A percentile compares a stretch with the other conserved stretches of the same genome.
Evolutionary conservation across 805 yeast species (phyloP).

Genomic region (Saccharomycopsis schoenii): DNA sequence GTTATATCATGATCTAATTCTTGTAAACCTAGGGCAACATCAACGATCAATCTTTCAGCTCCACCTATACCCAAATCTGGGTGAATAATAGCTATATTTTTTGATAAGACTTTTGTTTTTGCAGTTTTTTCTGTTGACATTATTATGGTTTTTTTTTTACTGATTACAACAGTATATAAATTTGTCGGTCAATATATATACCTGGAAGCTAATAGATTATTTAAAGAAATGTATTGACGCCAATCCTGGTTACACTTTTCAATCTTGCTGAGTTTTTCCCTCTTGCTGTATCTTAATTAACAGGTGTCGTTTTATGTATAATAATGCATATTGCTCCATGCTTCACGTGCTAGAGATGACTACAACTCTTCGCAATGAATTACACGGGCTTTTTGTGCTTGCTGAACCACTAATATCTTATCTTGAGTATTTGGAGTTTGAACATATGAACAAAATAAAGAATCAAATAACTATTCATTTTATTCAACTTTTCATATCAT

Average conservation of each 20-base stretch:
- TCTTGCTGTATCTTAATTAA: neutral
- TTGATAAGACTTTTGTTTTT: neutral
- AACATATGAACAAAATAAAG: neutral
- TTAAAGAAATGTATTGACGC: neutral
- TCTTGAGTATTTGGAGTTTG: neutral
- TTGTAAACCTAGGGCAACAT: constrained; percentile 84
- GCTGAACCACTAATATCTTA: neutral
- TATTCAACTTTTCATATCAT: neutral
- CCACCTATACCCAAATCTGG: constrained; percentile 98
- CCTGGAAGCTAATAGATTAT: neutral
- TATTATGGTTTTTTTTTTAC: neutral
- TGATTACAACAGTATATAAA: neutral
- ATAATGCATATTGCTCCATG: neutral
- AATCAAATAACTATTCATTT: too few species aligned
- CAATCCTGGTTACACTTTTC: neutral
- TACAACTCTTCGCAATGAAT: too few species aligned
- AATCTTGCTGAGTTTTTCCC: neutral
- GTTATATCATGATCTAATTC: constrained; percentile 50
- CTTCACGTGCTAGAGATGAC: neutral
- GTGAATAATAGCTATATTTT: constrained; percentile 75
- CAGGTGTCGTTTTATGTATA: neutral
- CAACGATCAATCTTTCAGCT: constrained; percentile 95
- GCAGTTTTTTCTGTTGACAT: neutral
- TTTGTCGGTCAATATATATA: neutral
- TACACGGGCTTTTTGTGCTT: neutral